Percentiles rank a stretch among this genome's conserved stretches.
These are phyloP conservation scores for Coemansia umbellata DNA, from an alignment of 192 early-diverging fungal species.

Conservation along the genomic window DNA sequence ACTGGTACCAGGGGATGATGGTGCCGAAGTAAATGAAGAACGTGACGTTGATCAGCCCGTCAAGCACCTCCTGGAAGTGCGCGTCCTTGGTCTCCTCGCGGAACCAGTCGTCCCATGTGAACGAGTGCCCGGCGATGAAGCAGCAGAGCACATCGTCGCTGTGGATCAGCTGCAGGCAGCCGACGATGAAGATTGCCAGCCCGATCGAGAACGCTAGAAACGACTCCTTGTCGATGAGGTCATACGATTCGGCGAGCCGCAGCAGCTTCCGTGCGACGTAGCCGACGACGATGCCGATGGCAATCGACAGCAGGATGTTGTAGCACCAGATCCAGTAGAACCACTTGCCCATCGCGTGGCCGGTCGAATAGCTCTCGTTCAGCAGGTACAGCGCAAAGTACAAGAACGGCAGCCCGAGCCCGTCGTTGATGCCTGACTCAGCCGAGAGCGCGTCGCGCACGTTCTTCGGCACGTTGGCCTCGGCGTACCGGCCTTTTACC, in stretches of 20 bases:
- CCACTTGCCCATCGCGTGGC: slow-evolving; percentile 73
- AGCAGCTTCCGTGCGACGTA: slow-evolving; percentile 67
- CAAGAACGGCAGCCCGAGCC: slow-evolving; percentile 79
- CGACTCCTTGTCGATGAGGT: slow-evolving; percentile 87
- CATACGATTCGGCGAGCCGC: slow-evolving; percentile 62
- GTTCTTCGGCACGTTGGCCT: slow-evolving; percentile 80
- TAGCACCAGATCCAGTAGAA: slow-evolving; percentile 77
- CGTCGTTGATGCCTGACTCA: slow-evolving; percentile 87
- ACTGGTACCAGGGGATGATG: slow-evolving; percentile 72
- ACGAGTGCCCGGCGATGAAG: slow-evolving; percentile 73
- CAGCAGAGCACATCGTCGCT: slow-evolving; percentile 73
- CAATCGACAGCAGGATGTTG: slow-evolving; percentile 70
- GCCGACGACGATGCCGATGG: slow-evolving; percentile 76
- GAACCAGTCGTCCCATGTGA: slow-evolving; percentile 94
- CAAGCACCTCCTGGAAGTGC: slow-evolving; percentile 90
- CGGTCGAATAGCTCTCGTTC: slow-evolving; percentile 47
- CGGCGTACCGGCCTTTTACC: slow-evolving; percentile 91
- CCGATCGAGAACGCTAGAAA: slow-evolving; percentile 84
- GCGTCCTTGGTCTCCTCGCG: slow-evolving; percentile 78
- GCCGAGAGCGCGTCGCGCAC: slow-evolving; percentile 75
- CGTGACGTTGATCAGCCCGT: slow-evolving; percentile 82
- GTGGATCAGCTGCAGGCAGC: slow-evolving; percentile 64
- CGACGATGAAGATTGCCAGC: slow-evolving; percentile 66
- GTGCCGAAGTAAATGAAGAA: slow-evolving; percentile 89
- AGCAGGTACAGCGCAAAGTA: slow-evolving; percentile 71